These are phyloP conservation scores for Elaeis oleifera DNA, from an alignment of 202 grass and related monocot species.

Conservation along the genomic window DNA sequence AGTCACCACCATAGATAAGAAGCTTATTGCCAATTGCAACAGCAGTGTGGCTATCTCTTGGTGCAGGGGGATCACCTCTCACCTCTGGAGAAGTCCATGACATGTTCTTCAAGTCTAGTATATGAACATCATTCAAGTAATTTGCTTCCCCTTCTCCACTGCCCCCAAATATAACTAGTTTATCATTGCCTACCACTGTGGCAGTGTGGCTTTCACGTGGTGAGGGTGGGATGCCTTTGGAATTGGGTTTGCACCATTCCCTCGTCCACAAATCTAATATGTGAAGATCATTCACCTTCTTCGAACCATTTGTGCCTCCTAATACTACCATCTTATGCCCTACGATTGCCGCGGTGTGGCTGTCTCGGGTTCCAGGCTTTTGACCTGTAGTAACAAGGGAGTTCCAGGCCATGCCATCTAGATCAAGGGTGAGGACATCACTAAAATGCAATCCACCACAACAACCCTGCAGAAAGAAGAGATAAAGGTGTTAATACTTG, in stretches of 20 bases:
- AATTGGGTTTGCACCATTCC: constrained; percentile 61
- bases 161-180: constrained; percentile 75
- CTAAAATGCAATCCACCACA: constrained; percentile 93
- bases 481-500: background rate
- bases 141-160: constrained; percentile 92
- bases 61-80: constrained; percentile 40
- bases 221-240: constrained; percentile 52
- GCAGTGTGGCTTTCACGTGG: constrained; percentile 85
- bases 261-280: constrained; percentile 62
- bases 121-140: constrained; percentile 86
- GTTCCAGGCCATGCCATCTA: constrained; percentile 82
- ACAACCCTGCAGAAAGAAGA: constrained; percentile 49
- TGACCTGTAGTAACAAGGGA: constrained; percentile 59
- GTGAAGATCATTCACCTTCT: constrained; percentile 86
- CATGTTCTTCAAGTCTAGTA: constrained; percentile 67
- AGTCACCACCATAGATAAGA: constrained; percentile 82
- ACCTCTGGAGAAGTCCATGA: constrained; percentile 71
- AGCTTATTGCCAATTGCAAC: constrained; percentile 52
- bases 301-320: constrained; percentile 75
- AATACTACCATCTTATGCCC: constrained; percentile 87
- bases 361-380: constrained; percentile 77
- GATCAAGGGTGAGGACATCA: constrained; percentile 67
- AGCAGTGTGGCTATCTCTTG: constrained; percentile 83
- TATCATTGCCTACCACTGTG: constrained; percentile 39
- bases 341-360: constrained; percentile 50